phyloP scores from a whole-genome alignment of 495 filamentous ascomycete genomes.

The Penicillium fimorum region DNA sequence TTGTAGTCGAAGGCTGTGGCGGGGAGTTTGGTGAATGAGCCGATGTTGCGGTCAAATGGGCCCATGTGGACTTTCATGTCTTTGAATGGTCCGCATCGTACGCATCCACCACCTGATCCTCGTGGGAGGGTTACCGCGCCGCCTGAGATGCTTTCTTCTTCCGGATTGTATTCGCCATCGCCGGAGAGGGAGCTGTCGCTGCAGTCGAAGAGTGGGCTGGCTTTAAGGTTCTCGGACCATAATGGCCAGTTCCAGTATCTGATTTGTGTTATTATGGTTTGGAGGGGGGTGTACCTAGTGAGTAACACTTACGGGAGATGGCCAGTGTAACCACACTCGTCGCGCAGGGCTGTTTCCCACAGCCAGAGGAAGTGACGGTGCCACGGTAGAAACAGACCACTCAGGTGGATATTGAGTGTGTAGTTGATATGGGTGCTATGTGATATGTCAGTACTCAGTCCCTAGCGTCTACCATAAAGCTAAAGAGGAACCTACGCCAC shows the following conservation, averaged over 20 bases:
- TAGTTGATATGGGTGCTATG: conserved; percentile 50
- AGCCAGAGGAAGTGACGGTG: conserved; percentile 61
- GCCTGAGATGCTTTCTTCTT: conserved; percentile 23
- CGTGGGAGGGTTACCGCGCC: conserved; percentile 30
- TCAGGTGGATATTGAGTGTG: conserved; percentile 37
- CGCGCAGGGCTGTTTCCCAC: conserved; percentile 61
- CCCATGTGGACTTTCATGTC: conserved; percentile 47
- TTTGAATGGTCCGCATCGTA: conserved; percentile 58
- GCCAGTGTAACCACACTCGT: conserved; percentile 67
- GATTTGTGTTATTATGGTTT: conserved; percentile 5
- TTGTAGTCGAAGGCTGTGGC: conserved; percentile 43
- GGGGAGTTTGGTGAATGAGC: conserved; percentile 22
- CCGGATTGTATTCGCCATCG: conserved; percentile 45
- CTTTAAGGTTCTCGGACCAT: conserved; percentile 32
- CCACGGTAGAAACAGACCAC: conserved; percentile 58
- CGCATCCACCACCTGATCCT: conserved; percentile 63
- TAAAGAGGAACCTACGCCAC: conserved; percentile 40
- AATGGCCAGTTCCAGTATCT: conserved; percentile 55
- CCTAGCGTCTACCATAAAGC: background rate
- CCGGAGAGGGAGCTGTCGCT: conserved; percentile 42
- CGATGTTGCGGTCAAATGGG: conserved; percentile 37
- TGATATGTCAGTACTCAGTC: conserved; percentile 14
- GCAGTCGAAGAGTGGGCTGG: conserved; percentile 49
- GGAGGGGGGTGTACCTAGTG: too few species aligned
- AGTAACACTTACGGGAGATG: conserved; percentile 33